A percentile compares a stretch with the other conserved stretches of the same genome.
Conservation (phyloP, 148 eudicot species). For the Simmondsia chinensis region DNA sequence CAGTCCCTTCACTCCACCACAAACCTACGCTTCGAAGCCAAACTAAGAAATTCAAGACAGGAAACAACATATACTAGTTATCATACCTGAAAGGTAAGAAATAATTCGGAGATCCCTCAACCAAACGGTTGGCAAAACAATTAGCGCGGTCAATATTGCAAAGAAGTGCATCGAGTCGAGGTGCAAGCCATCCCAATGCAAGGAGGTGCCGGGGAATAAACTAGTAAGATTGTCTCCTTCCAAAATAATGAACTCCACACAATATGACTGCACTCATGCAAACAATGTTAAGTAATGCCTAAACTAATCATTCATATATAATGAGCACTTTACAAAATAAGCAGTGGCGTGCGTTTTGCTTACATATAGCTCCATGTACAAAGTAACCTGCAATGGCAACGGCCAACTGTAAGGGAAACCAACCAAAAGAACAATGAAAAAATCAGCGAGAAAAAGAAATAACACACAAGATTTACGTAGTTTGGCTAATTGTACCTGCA, state of each 20-base stretch:
- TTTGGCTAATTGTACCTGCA: too few relatives aligned
- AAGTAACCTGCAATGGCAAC: constrained; percentile 63
- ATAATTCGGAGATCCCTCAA: constrained; percentile 60
- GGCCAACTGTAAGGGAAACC: too few relatives aligned
- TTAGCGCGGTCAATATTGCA: constrained; percentile 53
- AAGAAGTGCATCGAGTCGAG: constrained; percentile 65
- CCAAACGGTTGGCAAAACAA: constrained; percentile 77
- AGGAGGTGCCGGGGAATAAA: constrained; percentile 61
- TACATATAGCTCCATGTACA: constrained; percentile 86
- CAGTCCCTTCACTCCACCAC: too few relatives aligned
- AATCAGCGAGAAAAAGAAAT: too few relatives aligned
- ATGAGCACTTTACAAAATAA: neutral
- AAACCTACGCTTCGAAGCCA: too few relatives aligned
- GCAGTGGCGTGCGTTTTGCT: constrained; percentile 16
- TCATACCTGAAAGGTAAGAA: constrained; percentile 86
- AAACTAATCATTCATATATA: neutral
- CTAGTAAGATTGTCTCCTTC: constrained; percentile 83
- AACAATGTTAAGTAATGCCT: constrained; percentile 2
- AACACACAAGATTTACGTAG: too few relatives aligned
- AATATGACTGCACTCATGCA: constrained; percentile 53
- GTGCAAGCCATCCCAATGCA: constrained; percentile 40
- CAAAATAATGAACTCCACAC: constrained; percentile 86
- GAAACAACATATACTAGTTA: too few relatives aligned
- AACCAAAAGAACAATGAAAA: neutral
- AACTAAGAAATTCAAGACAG: too few relatives aligned